Percentiles rank a stretch among this genome's conserved stretches.
phyloP scores from a whole-genome alignment of 768 basidiomycete genomes.

The Tricholomella constricta region DNA sequence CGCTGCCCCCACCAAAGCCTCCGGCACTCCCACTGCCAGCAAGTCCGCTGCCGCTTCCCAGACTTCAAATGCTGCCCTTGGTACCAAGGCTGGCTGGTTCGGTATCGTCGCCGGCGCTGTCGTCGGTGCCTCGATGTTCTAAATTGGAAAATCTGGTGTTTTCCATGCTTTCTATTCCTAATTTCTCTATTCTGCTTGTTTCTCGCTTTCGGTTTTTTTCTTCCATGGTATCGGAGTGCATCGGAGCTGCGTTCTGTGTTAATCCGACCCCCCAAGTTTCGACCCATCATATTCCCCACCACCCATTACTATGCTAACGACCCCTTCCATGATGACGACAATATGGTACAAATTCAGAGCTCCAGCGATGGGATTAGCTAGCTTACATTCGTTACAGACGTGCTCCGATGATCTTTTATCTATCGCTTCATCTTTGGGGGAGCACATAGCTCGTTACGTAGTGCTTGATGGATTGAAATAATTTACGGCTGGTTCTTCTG shows the following conservation, averaged over 20 bases:
- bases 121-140: slow-evolving; percentile 40
- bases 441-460: background rate
- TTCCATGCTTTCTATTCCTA: background rate
- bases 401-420: background rate
- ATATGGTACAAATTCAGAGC: slow-evolving; percentile 2
- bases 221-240: background rate
- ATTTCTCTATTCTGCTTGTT: background rate
- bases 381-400: slow-evolving; percentile 20
- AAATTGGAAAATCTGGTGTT: slow-evolving; percentile 16
- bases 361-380: slow-evolving; percentile 16
- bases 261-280: slow-evolving; percentile 13
- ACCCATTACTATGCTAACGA: slow-evolving; percentile 9
- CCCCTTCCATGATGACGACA: slow-evolving; percentile 13
- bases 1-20: slow-evolving; percentile 20
- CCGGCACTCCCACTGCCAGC: slow-evolving; percentile 16
- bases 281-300: background rate
- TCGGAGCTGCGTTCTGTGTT: slow-evolving; percentile 6
- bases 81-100: slow-evolving; percentile 31
- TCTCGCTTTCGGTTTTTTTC: slow-evolving; percentile 2
- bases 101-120: slow-evolving; percentile 36
- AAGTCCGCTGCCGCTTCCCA: slow-evolving; percentile 8
- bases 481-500: too few relatives aligned
- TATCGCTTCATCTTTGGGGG: background rate
- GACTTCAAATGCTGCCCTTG: slow-evolving; percentile 17
- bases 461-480: too few relatives aligned